phyloP scores from a whole-genome alignment of 108 stramenopile species.

The Discostella stelligeroides region DNA sequence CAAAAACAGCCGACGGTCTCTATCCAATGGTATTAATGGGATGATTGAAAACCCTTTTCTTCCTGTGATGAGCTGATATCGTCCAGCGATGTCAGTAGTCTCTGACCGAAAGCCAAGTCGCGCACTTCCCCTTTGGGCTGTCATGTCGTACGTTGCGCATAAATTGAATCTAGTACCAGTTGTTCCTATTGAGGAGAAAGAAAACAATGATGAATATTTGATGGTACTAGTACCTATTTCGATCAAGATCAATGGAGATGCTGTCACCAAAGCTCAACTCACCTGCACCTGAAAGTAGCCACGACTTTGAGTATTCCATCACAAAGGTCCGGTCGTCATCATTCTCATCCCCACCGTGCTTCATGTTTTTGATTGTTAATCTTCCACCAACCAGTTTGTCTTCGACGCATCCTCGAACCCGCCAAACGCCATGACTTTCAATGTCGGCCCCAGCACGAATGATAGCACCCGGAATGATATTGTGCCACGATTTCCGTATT shows the following conservation, averaged over 20 bases:
- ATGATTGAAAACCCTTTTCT: constrained; percentile 33
- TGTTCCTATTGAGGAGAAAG: constrained; percentile 17
- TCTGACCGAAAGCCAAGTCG: constrained; percentile 47
- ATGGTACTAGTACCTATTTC: no score
- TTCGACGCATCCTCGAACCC: constrained; percentile 44
- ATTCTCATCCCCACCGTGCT: constrained; percentile 2
- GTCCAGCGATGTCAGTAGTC: constrained; percentile 14
- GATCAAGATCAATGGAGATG: no score
- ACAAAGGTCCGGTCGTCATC: constrained; percentile 24
- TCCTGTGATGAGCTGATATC: constrained; percentile 7
- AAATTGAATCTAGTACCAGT: constrained; percentile 43
- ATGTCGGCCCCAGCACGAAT: constrained; percentile 45
- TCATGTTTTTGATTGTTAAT: constrained; percentile 31
- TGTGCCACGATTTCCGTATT: constrained; percentile 44
- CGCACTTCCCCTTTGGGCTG: constrained; percentile 21
- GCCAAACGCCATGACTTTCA: constrained; percentile 40
- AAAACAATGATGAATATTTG: no score
- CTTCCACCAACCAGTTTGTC: constrained; percentile 40
- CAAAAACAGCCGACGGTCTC: constrained; percentile 36
- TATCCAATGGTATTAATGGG: constrained; percentile 41
- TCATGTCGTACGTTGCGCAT: constrained; percentile 34
- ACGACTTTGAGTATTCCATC: constrained; percentile 46
- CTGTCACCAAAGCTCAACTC: no score
- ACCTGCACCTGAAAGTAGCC: constrained; percentile 42
- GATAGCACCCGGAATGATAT: constrained; percentile 38